Base-by-base conservation (phyloP, 208 protist species). In the Trypanosoma vivax region DNA sequence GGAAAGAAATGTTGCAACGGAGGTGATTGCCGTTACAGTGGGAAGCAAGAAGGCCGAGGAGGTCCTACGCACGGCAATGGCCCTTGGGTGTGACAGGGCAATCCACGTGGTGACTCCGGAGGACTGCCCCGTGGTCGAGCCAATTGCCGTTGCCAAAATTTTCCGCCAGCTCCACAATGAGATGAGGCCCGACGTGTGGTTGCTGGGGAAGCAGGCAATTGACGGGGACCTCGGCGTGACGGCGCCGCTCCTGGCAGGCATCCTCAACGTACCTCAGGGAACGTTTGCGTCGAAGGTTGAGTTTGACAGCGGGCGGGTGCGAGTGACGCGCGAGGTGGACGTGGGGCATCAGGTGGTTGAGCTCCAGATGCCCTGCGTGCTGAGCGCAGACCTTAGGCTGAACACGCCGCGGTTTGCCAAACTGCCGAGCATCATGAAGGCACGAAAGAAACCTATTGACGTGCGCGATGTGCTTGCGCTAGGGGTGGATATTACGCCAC, bases 361-460 rank as follows among this genome's bases (percentile, higher is more conserved):
- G 40, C 50, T 97, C 31, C 71, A 80, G 14, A 79, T 83, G 29
- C 91, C 92, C 5, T 85, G 78, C 56, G 88, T 98, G 13, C 46
- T 97, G 28, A 79, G 83, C 7, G 77, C 79, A 23, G 94, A 97
- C 61, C 79, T 90, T 40, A 84, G 87, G 35, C 83, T 99, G 49
- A 99, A 99, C 73, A 96, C 97, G 34, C 94, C 94, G 6, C 76
- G 93, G 39, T 98, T 97, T 64, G 89, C 92, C 13, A 98, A 93
- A 63, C 77, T 99, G 42, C 94, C 90, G n/a, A 97, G 97, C 64
- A 98, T 99, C 66, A 99, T 99, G 95, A 97, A 97, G 79, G 96
- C 96, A 14, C 91, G 96, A 64, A 98, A 98, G 74, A 97, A 97
- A 76, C 76, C 83, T 5, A 80, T 97, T 56, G 91, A 96, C 45